phyloP scores from a whole-genome alignment of 495 filamentous ascomycete species.

The Viridothelium virens region DNA sequence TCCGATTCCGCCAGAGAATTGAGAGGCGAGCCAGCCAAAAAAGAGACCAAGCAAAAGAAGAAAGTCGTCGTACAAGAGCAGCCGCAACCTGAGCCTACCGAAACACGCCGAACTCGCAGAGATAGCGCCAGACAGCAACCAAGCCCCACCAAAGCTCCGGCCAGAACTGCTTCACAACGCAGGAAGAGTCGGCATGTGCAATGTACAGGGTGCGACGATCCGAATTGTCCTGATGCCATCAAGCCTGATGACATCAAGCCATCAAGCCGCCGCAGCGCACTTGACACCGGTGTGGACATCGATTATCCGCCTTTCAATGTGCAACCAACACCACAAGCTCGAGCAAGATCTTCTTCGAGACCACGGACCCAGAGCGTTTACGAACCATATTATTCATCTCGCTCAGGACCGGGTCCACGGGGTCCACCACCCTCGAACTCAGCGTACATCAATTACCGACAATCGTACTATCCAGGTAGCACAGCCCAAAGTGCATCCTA shows the following conservation, averaged over 20 bases:
- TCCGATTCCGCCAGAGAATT: conserved; percentile 44
- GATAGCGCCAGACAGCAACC: conserved; percentile 1
- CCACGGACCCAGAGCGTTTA: conserved; percentile 1
- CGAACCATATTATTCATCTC: neutral
- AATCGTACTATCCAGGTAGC: neutral
- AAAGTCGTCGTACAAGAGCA: conserved; percentile 14
- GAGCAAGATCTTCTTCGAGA: conserved; percentile 17
- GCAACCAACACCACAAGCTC: conserved; percentile 9
- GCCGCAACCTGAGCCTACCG: conserved; percentile 14
- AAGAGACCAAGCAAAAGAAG: conserved; percentile 15
- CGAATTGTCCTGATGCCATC: conserved; percentile 19
- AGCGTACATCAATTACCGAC: neutral
- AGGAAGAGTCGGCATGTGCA: conserved; percentile 7
- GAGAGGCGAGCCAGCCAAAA: conserved; percentile 19
- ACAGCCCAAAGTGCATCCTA: neutral
- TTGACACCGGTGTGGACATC: conserved; percentile 21
- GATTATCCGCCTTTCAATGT: conserved; percentile 23
- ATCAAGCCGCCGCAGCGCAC: conserved; percentile 4
- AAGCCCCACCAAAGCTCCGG: conserved; percentile 12
- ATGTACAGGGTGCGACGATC: conserved; percentile 26
- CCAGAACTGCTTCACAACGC: conserved; percentile 14
- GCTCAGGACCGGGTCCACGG: neutral
- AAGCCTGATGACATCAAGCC: conserved; percentile 13
- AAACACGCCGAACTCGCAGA: conserved; percentile 14
- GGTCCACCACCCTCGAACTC: neutral